phyloP scores from a whole-genome alignment of 441 rosid genomes.

The Theobroma grandiflorum region DNA sequence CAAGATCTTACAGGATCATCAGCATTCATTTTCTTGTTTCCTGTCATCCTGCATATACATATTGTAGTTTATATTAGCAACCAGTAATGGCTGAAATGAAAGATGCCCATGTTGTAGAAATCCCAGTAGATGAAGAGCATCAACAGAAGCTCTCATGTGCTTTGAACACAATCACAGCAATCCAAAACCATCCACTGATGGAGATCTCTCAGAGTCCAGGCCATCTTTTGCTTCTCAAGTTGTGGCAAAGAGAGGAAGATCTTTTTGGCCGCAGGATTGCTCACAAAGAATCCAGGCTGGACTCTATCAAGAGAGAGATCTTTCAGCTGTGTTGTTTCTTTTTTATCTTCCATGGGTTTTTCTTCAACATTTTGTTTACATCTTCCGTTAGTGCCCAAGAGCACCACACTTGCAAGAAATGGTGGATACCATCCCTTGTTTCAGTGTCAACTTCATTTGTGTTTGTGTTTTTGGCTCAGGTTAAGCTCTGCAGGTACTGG shows the following conservation, averaged over 20 bases:
- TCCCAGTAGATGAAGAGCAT: slow-evolving; percentile 80
- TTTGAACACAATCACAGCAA: slow-evolving; percentile 47
- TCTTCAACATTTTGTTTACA: slow-evolving; percentile 66
- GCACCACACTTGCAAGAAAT: slow-evolving; percentile 53
- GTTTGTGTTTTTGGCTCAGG: slow-evolving; percentile 72
- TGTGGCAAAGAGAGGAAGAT: slow-evolving; percentile 92
- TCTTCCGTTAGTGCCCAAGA: slow-evolving; percentile 45
- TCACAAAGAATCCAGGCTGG: slow-evolving; percentile 68
- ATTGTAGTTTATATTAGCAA: too few relatives aligned
- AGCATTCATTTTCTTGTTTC: slow-evolving; percentile 21
- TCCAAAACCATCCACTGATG: slow-evolving; percentile 85
- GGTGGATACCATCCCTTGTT: slow-evolving; percentile 82
- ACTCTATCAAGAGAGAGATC: slow-evolving; percentile 78
- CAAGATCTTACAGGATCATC: background rate
- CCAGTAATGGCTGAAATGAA: slow-evolving; percentile 55
- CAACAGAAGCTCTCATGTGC: slow-evolving; percentile 45
- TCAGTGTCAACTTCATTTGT: slow-evolving; percentile 66
- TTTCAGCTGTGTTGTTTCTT: slow-evolving; percentile 87
- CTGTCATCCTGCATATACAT: background rate
- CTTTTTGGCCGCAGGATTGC: slow-evolving; percentile 56
- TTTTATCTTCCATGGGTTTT: slow-evolving; percentile 70
- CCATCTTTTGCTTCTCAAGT: slow-evolving; percentile 83
- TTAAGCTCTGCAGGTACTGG: slow-evolving; percentile 74
- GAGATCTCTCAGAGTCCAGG: slow-evolving; percentile 93
- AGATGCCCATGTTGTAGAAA: slow-evolving; percentile 78